Percentiles rank a stretch among this genome's conserved stretches.
Evolutionary conservation across 169 alveolate species (phyloP).

Genomic region (Plasmodium sp.): DNA sequence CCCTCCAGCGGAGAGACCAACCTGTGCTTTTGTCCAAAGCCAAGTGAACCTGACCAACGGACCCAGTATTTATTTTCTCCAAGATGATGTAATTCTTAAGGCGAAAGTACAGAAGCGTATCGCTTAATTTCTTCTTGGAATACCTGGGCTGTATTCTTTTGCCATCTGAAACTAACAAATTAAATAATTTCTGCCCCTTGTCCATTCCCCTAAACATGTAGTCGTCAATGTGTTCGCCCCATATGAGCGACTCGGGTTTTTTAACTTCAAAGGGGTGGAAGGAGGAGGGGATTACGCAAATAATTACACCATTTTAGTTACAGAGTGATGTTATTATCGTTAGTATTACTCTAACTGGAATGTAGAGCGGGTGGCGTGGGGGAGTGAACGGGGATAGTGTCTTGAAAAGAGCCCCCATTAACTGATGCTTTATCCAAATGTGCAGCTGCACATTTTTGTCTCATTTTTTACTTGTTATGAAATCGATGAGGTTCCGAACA

Average conservation of each 20-base stretch:
- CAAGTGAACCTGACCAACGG: constrained; percentile 83
- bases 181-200: constrained; percentile 53
- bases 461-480: constrained; percentile 56
- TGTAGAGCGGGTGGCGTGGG: background rate
- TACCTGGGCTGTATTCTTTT: constrained; percentile 63
- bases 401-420: background rate
- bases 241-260: constrained; percentile 41
- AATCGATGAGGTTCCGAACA: constrained; percentile 52
- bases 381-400: background rate
- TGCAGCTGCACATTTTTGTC: background rate
- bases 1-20: background rate
- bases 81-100: constrained; percentile 80
- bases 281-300: background rate
- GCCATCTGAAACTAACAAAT: constrained; percentile 38
- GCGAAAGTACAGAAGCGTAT: constrained; percentile 75
- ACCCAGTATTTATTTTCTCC: constrained; percentile 83
- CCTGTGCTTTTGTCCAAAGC: constrained; percentile 79
- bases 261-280: constrained; percentile 13
- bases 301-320: background rate
- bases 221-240: constrained; percentile 73
- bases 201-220: constrained; percentile 44
- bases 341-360: background rate
- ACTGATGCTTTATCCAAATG: background rate
- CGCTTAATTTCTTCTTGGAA: constrained; percentile 73
- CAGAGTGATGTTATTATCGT: background rate